Evolutionary conservation across 495 filamentous ascomycete genomes (phyloP), one percentile per base, ranked within the genome.

Genomic region (Tuber indicum): DNA sequence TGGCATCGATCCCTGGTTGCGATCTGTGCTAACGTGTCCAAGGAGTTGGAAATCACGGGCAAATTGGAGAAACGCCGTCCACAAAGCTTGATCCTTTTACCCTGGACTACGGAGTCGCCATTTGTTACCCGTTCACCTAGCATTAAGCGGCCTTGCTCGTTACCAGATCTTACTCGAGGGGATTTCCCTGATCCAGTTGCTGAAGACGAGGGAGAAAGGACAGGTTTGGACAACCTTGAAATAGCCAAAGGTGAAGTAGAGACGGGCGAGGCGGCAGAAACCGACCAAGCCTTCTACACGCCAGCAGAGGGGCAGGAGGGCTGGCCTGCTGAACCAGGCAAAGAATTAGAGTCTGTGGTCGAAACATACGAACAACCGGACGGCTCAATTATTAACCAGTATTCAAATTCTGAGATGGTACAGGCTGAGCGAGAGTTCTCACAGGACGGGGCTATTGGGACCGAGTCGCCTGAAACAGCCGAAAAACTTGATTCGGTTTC

Each of bases 1-100:
- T 66, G 58, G 12, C 26, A 66, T 66, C 26, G 58, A 19, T 8
- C 26, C 26, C 26, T 66, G 58, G 4, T 19, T 19, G 26, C 26
- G 58, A 36, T 66, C 58, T 73, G 39, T 45, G 70, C 77, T 80
- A 76, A 80, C 66, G 23, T 71, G 42, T 71, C 62, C 43, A 80
- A 80, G 78, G 32, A 32, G 17, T 43, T 41, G 26, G 71, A 46
- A 71, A 69, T 19, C 32, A 41, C n/a, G 32, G 78, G 70, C n/a
- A 75, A 85, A 71, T 84, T 84, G 77, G 84, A 86, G 76, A 87
- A 86, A 82, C 85, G 86, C 72, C 88, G 91, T 23, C 91, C 91
- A 26, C 90, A 88, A 74, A 93, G 92, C 82, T 82, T 91, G 80
- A 87, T 89, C 81, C 83, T 90, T 49, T 86, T 89, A n/a, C 82